Base-by-base conservation (phyloP, 73 alveolate genomes). In the Tetrahymena thermophila region DNA sequence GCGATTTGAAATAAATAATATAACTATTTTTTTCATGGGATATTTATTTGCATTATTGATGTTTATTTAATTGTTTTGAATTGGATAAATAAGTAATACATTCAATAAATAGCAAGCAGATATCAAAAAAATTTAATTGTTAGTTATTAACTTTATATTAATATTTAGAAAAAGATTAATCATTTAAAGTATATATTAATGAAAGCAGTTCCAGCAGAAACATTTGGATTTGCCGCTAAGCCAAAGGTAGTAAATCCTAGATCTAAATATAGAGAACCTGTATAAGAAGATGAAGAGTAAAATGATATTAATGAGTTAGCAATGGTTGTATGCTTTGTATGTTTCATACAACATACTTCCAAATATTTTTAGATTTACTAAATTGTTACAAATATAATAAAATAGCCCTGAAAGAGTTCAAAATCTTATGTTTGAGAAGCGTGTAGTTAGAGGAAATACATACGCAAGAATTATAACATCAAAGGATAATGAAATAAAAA, bases 371-470 rank as follows among this genome's bases (percentile, higher is more conserved):
- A n/a, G 89, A n/a, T 19, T 23, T 31, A 71, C 89, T 71, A 71
- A 71, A 71, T 71, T 71, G 89, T 71, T 71, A 71, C 89, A 71
- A 71, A 28, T 71, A 71, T 71, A 71, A 50, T 71, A 71, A 71
- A 71, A 71, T 2, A 71, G 89, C 7, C 40, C 89, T 3, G 89
- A 71, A 71, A 71, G 37, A 71, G 42, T 71, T 37, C 71, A 94
- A 95, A 98, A 98, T 96, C 98, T 98, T 19, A 97, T 98, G 97
- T 97, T 96, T 94, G 99, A 98, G 93, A 97, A 97, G 93, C 98
- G 99, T 85, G 99, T 98, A 35, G 99, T 98, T 85, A 96, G 99
- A 93, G 99, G 99, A 34, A 98, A 98, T 85, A 98, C 99, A 23
- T 98, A 98, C 96, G 99, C 99, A 17, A 98, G 98, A 34, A 96